These are phyloP conservation scores for Marchantia paleacea DNA, from an alignment of 225 moss, liverwort and hornwort genomes.

Conservation along the genomic window DNA sequence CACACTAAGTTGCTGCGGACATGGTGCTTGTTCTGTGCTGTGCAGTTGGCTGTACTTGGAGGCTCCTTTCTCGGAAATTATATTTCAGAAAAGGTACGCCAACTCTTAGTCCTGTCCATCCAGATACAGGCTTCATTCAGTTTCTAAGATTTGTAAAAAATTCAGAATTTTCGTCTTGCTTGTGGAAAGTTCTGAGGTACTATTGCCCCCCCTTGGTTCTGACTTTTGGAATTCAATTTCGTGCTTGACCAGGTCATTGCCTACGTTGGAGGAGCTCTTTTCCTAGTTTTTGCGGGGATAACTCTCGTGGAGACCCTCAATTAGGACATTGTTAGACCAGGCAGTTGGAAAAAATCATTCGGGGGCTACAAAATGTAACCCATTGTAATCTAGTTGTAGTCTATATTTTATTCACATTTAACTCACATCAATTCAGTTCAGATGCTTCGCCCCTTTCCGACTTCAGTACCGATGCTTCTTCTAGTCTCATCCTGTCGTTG, in stretches of 20 bases:
- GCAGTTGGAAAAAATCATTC: not conserved
- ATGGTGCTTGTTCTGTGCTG: not conserved
- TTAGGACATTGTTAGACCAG: constrained; percentile 23
- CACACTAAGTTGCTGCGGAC: not conserved
- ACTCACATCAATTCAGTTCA: not conserved
- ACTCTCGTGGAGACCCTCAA: constrained; percentile 63
- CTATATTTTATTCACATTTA: not conserved
- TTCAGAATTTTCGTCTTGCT: no score
- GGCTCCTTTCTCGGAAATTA: constrained; percentile 84
- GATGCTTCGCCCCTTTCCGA: no score
- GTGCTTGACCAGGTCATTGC: constrained; percentile 42
- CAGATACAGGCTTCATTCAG: no score
- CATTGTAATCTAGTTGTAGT: not conserved
- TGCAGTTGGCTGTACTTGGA: constrained; percentile 81
- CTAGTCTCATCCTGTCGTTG: no score
- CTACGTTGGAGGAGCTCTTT: constrained; percentile 65
- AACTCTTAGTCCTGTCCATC: not conserved
- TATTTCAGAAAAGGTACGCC: constrained; percentile 71
- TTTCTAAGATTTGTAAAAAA: no score
- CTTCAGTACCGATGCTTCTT: no score
- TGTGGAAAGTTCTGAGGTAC: no score
- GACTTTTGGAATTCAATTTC: not conserved
- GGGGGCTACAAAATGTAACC: constrained; percentile 5
- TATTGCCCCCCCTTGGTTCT: not conserved
- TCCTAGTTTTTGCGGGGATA: constrained; percentile 75